Conservation (phyloP, 495 filamentous ascomycete genomes). For the Parachaetomium inaequale region DNA sequence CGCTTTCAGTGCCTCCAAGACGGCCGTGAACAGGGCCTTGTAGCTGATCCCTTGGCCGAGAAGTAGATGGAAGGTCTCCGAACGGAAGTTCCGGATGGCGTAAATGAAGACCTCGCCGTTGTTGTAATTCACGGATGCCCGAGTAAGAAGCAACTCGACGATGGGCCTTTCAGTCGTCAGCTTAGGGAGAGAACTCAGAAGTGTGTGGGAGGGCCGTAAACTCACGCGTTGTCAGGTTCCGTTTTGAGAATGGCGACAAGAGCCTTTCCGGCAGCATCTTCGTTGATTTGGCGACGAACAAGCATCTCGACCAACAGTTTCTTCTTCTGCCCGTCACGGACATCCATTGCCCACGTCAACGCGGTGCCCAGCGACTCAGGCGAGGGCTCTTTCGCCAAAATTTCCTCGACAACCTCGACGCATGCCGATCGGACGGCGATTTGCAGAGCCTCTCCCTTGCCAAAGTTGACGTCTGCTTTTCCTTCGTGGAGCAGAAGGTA, state of each 20-base stretch:
- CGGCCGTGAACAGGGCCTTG: slow-evolving; percentile 28
- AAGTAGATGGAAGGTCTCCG: slow-evolving; percentile 27
- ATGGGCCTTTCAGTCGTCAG: slow-evolving; percentile 15
- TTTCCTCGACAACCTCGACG: slow-evolving; percentile 33
- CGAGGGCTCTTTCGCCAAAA: slow-evolving; percentile 32
- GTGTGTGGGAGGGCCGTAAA: too few relatives aligned
- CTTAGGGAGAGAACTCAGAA: background rate
- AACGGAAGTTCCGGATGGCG: slow-evolving; percentile 27
- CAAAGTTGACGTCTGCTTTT: slow-evolving; percentile 41
- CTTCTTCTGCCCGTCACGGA: slow-evolving; percentile 12
- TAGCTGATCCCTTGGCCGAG: slow-evolving; percentile 27
- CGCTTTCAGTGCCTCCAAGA: slow-evolving; percentile 25
- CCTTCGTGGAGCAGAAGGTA: slow-evolving; percentile 38
- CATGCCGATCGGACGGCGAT: slow-evolving; percentile 33
- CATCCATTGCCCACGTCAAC: slow-evolving; percentile 27
- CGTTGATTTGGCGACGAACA: slow-evolving; percentile 26
- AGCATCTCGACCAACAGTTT: slow-evolving; percentile 22
- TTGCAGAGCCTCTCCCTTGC: slow-evolving; percentile 36
- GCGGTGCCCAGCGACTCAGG: slow-evolving; percentile 28
- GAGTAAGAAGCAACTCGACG: slow-evolving; percentile 24
- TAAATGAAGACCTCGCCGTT: slow-evolving; percentile 33
- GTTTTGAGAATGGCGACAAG: slow-evolving; percentile 36
- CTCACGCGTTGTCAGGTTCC: slow-evolving; percentile 27
- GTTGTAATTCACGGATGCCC: slow-evolving; percentile 32
- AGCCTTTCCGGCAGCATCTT: slow-evolving; percentile 32